Base-by-base conservation (phyloP, 2,329 filamentous ascomycete species). In the Pseudogymnoascus sp. region DNA sequence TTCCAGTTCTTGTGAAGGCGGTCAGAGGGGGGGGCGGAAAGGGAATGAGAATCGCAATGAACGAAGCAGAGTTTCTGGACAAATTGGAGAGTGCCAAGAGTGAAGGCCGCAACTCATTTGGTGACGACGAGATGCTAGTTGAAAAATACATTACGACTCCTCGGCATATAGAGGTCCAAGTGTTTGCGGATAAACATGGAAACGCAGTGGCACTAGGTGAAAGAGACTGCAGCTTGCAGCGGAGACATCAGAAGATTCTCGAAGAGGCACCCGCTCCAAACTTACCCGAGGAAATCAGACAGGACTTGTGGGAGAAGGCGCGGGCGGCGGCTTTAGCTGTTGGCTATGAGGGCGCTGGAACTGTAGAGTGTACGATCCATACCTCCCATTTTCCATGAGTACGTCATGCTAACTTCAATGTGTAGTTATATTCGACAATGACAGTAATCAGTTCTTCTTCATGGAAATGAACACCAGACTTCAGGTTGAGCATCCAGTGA, bases 401-500 rank as follows among this genome's bases (percentile, higher is more conserved):
- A 47, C 21, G 26, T 17, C 6, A 63, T 36, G 62, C 61, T 64
- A 87, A 73, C 84, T 83, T 35, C 23, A 21, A 23, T 82, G 83
- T 42, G 82, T 83, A 87, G 87, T 93, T 72, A 89, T 96, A 47
- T 87, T 96, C 4, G 91, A 96, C 74, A 89, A 91, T 72, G 86
- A 90, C 69, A 87, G 86, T 5, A 89, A 87, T 59, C 83, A 88
- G 47, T 96, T 95, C 75, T 96, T 85, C 75, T 90, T 90, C 69
- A 88, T 90, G 83, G 88, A 90, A 76, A 89, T 90, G 83, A 89
- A 91, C 71, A 97, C 95, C 0, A 83, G 95, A 61, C 79, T 99
- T 19, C 95, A 99, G 76, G 95, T 99, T 60, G 95, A 99, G 77
- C 95, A 99, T 71, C 95, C 95, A 0, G 95, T 97, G 19, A 97